phyloP scores from a whole-genome alignment of 495 filamentous ascomycete species.

The Tuber calosporum region DNA sequence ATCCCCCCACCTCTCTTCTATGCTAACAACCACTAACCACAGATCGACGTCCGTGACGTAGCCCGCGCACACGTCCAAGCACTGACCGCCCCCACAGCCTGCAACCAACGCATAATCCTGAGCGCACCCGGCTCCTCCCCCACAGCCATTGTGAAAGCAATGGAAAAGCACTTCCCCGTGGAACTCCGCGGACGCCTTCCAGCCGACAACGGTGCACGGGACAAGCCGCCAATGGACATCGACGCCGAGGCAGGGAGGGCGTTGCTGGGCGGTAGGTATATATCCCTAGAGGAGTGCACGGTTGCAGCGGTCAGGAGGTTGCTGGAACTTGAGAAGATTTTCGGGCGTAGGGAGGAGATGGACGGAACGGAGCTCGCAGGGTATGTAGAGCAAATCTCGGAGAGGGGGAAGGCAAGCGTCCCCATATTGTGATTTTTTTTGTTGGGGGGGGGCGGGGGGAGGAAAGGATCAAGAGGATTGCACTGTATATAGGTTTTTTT shows the following conservation, averaged over 20 bases:
- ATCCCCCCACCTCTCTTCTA: not conserved
- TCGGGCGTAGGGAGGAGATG: not conserved
- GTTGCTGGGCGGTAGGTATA: not conserved
- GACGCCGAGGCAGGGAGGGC: not conserved
- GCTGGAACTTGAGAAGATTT: not conserved
- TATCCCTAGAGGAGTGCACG: not conserved
- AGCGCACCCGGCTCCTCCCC: not conserved
- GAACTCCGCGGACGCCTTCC: not conserved
- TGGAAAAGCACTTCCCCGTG: not conserved
- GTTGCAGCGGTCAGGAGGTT: not conserved
- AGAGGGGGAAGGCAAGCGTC: not conserved
- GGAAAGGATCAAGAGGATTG: not conserved
- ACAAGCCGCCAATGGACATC: not conserved
- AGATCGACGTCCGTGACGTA: constrained; percentile 46
- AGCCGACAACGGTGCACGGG: not conserved
- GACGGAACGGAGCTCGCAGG: not conserved
- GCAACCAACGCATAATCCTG: constrained; percentile 40
- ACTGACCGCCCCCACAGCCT: constrained; percentile 35
- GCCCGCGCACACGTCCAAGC: constrained; percentile 44
- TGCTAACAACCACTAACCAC: not conserved
- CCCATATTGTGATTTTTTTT: not conserved
- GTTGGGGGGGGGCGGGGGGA: too few relatives aligned
- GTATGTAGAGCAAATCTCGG: not conserved
- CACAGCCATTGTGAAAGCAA: not conserved
- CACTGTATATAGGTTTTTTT: not conserved